A percentile compares a stretch with the other conserved stretches of the same genome.
Conservation (phyloP, 805 yeast species). For the Sungouiozyma ichnusensis region DNA sequence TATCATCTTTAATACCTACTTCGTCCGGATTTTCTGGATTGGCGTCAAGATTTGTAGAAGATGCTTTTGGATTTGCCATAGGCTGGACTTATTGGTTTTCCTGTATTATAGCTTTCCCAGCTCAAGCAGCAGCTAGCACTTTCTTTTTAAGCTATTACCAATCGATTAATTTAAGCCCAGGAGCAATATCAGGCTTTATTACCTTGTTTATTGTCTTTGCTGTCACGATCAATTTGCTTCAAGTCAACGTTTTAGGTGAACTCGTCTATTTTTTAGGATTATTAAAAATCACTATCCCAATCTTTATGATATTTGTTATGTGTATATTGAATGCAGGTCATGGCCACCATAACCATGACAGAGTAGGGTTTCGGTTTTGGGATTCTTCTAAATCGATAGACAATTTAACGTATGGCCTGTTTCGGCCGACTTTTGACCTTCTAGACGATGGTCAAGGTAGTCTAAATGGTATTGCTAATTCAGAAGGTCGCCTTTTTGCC, state of each 20-base stretch:
- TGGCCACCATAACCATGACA: conserved; percentile 17
- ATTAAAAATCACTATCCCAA: conserved; percentile 42
- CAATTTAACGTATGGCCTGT: conserved; percentile 52
- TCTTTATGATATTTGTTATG: conserved; percentile 51
- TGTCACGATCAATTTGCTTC: conserved; percentile 46
- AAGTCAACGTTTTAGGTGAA: conserved; percentile 67
- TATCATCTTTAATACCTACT: conserved; percentile 52
- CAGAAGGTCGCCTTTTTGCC: conserved; percentile 49
- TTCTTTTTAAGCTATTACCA: conserved; percentile 56
- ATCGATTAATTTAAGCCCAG: conserved; percentile 39
- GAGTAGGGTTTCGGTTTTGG: conserved; percentile 69
- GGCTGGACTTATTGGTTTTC: conserved; percentile 56
- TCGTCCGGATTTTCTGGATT: conserved; percentile 55
- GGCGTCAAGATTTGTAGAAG: conserved; percentile 54
- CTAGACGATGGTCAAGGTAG: conserved; percentile 50
- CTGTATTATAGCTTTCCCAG: conserved; percentile 47
- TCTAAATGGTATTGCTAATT: conserved; percentile 47
- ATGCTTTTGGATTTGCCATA: conserved; percentile 56
- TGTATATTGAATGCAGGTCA: conserved; percentile 48
- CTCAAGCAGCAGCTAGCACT: conserved; percentile 55
- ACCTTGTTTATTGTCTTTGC: conserved; percentile 43
- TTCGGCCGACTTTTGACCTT: conserved; percentile 62
- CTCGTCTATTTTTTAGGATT: conserved; percentile 55
- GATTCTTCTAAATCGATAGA: conserved; percentile 32
- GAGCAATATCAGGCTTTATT: conserved; percentile 54